Percentiles rank a stretch among this genome's conserved stretches.
These are phyloP conservation scores for Backusella morwellensis DNA, from an alignment of 192 early-diverging fungal species.

Conservation along the genomic window DNA sequence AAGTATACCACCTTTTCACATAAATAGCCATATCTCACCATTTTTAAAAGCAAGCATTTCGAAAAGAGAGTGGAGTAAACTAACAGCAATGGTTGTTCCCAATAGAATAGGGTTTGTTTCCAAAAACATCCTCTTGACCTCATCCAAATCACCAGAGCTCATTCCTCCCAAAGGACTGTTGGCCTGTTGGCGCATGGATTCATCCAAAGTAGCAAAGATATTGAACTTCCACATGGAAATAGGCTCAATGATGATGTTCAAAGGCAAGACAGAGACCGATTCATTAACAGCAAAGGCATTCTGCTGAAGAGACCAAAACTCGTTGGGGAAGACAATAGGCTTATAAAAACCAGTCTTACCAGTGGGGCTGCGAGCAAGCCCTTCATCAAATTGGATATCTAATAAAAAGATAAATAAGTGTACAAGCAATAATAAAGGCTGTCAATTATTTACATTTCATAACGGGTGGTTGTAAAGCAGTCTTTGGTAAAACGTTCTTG, in stretches of 20 bases:
- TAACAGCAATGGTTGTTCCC: slow-evolving; percentile 72
- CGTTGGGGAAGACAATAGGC: slow-evolving; percentile 73
- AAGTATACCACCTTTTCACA: not conserved
- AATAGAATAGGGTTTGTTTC: slow-evolving; percentile 89
- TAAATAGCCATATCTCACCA: slow-evolving; percentile 45
- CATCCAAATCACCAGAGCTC: slow-evolving; percentile 60
- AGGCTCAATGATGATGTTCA: slow-evolving; percentile 62
- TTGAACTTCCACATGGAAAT: slow-evolving; percentile 75
- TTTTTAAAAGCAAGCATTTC: slow-evolving; percentile 95
- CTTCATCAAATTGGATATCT: slow-evolving; percentile 45
- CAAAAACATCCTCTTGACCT: slow-evolving; percentile 86
- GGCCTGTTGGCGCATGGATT: slow-evolving; percentile 67
- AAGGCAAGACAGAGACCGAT: slow-evolving; percentile 67
- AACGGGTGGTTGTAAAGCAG: slow-evolving; percentile 49
- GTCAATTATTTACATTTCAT: slow-evolving; percentile 41
- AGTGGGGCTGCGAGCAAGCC: slow-evolving; percentile 26
- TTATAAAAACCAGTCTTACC: slow-evolving; percentile 53
- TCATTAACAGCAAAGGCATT: slow-evolving; percentile 69
- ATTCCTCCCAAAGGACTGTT: slow-evolving; percentile 54
- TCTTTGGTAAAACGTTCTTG: slow-evolving; percentile 41
- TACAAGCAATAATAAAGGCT: not conserved
- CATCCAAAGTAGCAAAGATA: slow-evolving; percentile 45
- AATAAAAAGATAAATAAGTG: not conserved
- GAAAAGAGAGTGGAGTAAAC: slow-evolving; percentile 80
- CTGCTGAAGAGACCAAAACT: slow-evolving; percentile 79